A percentile compares a stretch with the other conserved stretches of the same genome.
phyloP scores from a whole-genome alignment of 805 yeast species.

The Suhomyces sp. region DNA sequence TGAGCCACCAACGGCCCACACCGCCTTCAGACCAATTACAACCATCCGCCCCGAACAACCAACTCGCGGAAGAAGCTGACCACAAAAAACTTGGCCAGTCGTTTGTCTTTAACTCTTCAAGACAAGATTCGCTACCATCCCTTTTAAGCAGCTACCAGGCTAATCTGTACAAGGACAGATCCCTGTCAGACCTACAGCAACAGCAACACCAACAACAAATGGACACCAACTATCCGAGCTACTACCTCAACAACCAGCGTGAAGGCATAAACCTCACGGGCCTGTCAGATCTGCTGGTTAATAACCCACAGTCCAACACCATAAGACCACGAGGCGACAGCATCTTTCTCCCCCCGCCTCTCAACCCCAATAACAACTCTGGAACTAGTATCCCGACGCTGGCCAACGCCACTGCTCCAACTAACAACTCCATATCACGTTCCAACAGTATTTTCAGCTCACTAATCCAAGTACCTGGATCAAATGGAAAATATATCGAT shows the following conservation, averaged over 20 bases:
- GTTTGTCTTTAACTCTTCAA: constrained; percentile 24
- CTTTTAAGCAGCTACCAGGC: constrained; percentile 21
- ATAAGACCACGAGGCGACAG: constrained; percentile 37
- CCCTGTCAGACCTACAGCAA: background rate
- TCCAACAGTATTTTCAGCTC: constrained; percentile 40
- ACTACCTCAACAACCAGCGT: constrained; percentile 5
- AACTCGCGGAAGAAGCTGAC: background rate
- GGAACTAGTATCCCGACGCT: background rate
- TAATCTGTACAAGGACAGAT: background rate
- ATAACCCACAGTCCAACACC: constrained; percentile 6
- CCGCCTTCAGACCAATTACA: constrained; percentile 3
- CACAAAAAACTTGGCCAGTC: constrained; percentile 9
- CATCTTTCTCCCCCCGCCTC: constrained; percentile 38
- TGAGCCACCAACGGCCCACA: constrained; percentile 3
- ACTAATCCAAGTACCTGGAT: constrained; percentile 38
- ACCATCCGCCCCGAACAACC: background rate
- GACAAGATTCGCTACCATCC: constrained; percentile 30
- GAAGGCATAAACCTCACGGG: background rate
- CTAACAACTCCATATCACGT: constrained; percentile 12
- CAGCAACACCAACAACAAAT: constrained; percentile 3
- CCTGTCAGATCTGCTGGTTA: background rate
- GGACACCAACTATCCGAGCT: constrained; percentile 8
- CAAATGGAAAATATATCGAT: constrained; percentile 32
- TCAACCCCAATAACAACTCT: constrained; percentile 13
- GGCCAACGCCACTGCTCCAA: constrained; percentile 5